Percentiles rank a stretch among this genome's conserved stretches.
Evolutionary conservation across 2,329 filamentous ascomycete genomes (phyloP).

Genomic region (Fusarium setosum): DNA sequence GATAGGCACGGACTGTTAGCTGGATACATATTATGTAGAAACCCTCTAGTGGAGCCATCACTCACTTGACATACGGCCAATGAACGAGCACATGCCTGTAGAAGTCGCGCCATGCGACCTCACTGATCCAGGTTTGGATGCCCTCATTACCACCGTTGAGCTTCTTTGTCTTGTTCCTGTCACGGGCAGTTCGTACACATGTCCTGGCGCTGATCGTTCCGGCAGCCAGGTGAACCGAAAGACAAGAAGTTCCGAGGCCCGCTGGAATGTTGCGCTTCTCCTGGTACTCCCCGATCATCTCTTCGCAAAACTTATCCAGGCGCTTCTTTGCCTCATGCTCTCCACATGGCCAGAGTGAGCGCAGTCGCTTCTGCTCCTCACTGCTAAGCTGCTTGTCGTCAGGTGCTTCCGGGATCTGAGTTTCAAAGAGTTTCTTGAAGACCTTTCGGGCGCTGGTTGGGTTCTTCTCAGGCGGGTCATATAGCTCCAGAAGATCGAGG

Average conservation of each 20-base stretch:
- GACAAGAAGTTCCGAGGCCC: constrained; percentile 69
- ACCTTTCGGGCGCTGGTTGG: constrained; percentile 50
- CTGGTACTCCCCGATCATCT: constrained; percentile 71
- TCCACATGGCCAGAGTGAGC: constrained; percentile 77
- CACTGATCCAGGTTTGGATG: constrained; percentile 80
- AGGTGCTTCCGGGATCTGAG: constrained; percentile 70
- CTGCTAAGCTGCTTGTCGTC: constrained; percentile 69
- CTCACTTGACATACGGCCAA: constrained; percentile 85
- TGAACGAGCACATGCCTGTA: constrained; percentile 87
- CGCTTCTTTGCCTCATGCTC: constrained; percentile 76
- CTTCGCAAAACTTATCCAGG: constrained; percentile 74
- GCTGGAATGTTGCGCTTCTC: constrained; percentile 74
- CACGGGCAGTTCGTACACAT: constrained; percentile 71
- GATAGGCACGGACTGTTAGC: constrained; percentile 1
- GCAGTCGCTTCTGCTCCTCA: constrained; percentile 69
- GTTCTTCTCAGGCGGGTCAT: constrained; percentile 58
- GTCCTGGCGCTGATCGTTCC: constrained; percentile 77
- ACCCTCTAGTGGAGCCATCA: neutral
- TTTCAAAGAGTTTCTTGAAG: constrained; percentile 69
- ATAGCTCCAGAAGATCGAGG: constrained; percentile 72
- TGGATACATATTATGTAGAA: too few relatives aligned
- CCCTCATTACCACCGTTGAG: constrained; percentile 75
- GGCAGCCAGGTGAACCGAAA: constrained; percentile 79
- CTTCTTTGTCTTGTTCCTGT: constrained; percentile 70
- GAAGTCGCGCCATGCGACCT: constrained; percentile 89